Base-by-base conservation (phyloP, 225 moss, liverwort and hornwort genomes). In the Lunularia cruciata region DNA sequence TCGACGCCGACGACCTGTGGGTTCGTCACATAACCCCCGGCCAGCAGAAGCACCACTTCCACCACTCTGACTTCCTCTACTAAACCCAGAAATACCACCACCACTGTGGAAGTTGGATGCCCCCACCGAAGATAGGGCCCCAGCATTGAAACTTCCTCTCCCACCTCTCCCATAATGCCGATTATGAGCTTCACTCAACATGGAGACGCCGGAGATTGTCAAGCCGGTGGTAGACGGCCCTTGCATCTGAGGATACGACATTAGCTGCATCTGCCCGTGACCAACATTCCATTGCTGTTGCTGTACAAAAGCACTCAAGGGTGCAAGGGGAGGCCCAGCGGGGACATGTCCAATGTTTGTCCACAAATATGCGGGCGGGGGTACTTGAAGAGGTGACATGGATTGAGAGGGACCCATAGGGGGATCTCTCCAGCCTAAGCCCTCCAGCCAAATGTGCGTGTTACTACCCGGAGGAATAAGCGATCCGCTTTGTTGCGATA, bases 401-500 rank as follows among this genome's bases (percentile, higher is more conserved):
- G 83, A 70, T n/a, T 85, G 82, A 51, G 77, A 37, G 47, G 95
- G 72, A 3, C 77, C 68, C 53, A 86, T 77, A 0, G 74, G 71
- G 23, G 84, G 77, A 26, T 90, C 92, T 25, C n/a, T n/a, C n/a
- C n/a, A n/a, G n/a, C n/a, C n/a, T n/a, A n/a, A n/a, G 71, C 77
- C 38, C 76, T 82, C 92, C 90, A 90, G 19, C 87, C 81, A 28
- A 87, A 26, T 56, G 73, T 87, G 32, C 28, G 89, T 75, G 65
- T 63, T 83, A 25, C 48, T 72, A 0, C 47, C 61, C 4, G 73
- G 1, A 0, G 85, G 69, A 8, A 75, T 48, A 69, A 82, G 45
- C 3, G 77, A 43, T 18, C 53, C 69, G 5, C 75, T 75, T n/a
- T 76, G 83, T 43, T 81, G 85, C 13, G 83, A 77, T 30, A 85